Conservation (phyloP, 2,329 filamentous ascomycete genomes). For the Hymenoscyphus albidus region DNA sequence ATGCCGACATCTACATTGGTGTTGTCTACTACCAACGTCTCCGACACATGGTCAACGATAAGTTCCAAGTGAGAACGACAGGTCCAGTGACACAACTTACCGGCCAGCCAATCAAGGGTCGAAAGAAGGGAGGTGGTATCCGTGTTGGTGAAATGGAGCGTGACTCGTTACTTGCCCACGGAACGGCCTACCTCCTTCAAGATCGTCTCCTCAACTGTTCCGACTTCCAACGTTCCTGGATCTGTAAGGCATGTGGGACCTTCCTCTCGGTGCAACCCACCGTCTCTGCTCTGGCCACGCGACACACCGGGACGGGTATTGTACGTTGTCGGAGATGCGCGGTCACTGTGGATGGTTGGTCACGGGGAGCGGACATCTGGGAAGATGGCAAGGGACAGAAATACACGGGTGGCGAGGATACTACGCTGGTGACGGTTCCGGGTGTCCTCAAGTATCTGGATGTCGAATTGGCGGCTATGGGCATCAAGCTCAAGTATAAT, state of each 20-base stretch:
- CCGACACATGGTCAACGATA: slow-evolving; percentile 99
- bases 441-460: slow-evolving; percentile 91
- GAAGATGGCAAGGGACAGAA: slow-evolving; percentile 82
- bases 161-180: slow-evolving; percentile 90
- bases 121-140: slow-evolving; percentile 95
- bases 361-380: slow-evolving; percentile 72
- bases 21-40: slow-evolving; percentile 98
- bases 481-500: slow-evolving; percentile 88
- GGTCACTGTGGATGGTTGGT: slow-evolving; percentile 34
- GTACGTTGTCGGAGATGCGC: slow-evolving; percentile 81
- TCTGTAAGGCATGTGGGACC: slow-evolving; percentile 83
- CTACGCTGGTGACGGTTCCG: slow-evolving; percentile 86
- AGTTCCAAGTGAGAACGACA: slow-evolving; percentile 96
- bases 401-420: slow-evolving; percentile 86
- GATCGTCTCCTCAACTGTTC: slow-evolving; percentile 96
- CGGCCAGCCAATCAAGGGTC: slow-evolving; percentile 93
- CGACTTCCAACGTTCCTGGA: slow-evolving; percentile 84
- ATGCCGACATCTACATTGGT: slow-evolving; percentile 92
- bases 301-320: slow-evolving; percentile 62
- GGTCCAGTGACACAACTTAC: slow-evolving; percentile 87
- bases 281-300: slow-evolving; percentile 60
- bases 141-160: slow-evolving; percentile 99
- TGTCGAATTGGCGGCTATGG: slow-evolving; percentile 94
- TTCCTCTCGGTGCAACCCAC: slow-evolving; percentile 86
- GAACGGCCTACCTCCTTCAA: slow-evolving; percentile 89